Percentiles rank a stretch among this genome's conserved stretches.
Conservation (phyloP, 2,329 filamentous ascomycete genomes). For the Ustilaginoidea virens region DNA sequence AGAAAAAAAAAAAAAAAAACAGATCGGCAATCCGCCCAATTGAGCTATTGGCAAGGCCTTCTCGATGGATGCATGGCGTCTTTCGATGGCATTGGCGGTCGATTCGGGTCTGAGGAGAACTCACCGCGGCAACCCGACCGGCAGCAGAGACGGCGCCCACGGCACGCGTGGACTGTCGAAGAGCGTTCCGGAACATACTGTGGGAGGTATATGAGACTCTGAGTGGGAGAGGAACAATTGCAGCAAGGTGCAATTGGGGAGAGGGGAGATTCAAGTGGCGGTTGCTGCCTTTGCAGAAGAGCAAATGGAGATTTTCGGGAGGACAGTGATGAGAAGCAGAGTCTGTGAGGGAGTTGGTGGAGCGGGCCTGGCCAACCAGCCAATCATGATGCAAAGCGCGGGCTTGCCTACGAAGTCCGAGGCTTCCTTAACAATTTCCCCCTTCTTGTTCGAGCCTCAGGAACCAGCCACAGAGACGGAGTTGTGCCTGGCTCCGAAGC, state of each 20-base stretch:
- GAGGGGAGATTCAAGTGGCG: constrained; percentile 42
- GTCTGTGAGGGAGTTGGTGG: constrained; percentile 26
- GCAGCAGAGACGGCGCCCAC: constrained; percentile 86
- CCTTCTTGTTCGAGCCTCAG: constrained; percentile 9
- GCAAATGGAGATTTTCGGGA: constrained; percentile 30
- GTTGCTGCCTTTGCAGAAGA: constrained; percentile 31
- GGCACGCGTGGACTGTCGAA: constrained; percentile 91
- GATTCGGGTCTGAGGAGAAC: constrained; percentile 34
- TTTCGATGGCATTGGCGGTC: constrained; percentile 30
- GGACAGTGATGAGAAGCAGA: constrained; percentile 24
- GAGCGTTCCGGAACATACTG: constrained; percentile 94
- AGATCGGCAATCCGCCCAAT: constrained; percentile 15
- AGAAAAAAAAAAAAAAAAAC: neutral
- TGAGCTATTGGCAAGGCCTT: constrained; percentile 17
- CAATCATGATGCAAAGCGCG: constrained; percentile 20
- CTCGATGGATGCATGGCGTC: constrained; percentile 16
- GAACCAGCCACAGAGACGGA: constrained; percentile 3
- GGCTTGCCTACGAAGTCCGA: constrained; percentile 25
- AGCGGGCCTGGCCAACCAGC: constrained; percentile 15
- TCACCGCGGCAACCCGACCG: constrained; percentile 86
- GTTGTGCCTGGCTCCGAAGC: too few species aligned
- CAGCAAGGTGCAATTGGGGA: constrained; percentile 43
- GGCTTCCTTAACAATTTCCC: constrained; percentile 22
- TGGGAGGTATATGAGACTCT: constrained; percentile 34
- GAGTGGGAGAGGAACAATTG: constrained; percentile 45